Evolutionary conservation across 1,284 basidiomycete genomes (phyloP).

Genomic region (Tilletia caries): DNA sequence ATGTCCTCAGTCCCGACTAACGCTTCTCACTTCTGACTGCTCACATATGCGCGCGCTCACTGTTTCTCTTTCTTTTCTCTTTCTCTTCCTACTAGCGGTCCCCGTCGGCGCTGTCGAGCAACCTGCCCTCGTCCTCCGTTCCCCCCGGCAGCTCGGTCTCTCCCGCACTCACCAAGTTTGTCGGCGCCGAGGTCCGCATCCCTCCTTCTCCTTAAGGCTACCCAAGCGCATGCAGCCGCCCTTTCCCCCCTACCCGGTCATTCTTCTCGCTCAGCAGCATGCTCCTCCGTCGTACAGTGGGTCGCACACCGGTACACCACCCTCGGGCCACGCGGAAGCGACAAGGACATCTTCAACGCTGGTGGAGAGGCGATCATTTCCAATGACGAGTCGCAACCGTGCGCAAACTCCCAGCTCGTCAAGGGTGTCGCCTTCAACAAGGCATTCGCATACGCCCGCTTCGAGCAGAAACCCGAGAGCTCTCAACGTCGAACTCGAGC

Average conservation of each 20-base stretch:
- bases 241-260: no score
- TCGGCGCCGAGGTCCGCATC: no score
- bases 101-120: no score
- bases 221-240: no score
- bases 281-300: slow-evolving; percentile 45
- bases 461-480: slow-evolving; percentile 95
- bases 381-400: slow-evolving; percentile 96
- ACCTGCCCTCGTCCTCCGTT: no score
- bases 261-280: no score
- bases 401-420: slow-evolving; percentile 76
- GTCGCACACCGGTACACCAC: slow-evolving; percentile 81
- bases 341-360: slow-evolving; percentile 70
- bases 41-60: not conserved
- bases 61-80: no score
- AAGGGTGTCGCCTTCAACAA: slow-evolving; percentile 98
- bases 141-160: no score
- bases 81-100: no score
- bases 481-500: slow-evolving; percentile 94
- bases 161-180: no score
- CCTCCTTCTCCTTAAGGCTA: no score
- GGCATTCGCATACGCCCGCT: slow-evolving; percentile 98
- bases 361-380: slow-evolving; percentile 97
- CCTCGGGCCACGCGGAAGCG: slow-evolving; percentile 97
- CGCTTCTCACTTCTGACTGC: not conserved
- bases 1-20: not conserved